A percentile compares a stretch with the other conserved stretches of the same genome.
phyloP scores from a whole-genome alignment of 192 early-diverging fungal genomes.

The Coemansia sp. region DNA sequence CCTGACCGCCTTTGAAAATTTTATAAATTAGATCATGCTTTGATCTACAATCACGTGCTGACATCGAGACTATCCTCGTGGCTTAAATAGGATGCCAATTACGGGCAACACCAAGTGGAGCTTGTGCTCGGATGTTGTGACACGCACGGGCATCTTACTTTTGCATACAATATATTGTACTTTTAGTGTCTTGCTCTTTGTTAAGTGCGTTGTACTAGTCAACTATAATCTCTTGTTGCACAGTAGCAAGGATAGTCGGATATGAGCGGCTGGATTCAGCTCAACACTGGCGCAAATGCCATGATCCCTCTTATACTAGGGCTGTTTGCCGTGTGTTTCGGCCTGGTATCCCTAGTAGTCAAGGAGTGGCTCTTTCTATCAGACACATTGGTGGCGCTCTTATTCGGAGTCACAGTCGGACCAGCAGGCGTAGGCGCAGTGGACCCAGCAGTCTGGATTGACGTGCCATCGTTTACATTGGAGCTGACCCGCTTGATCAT shows the following conservation, averaged over 20 bases:
- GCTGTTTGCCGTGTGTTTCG: slow-evolving; percentile 66
- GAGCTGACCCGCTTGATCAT: slow-evolving; percentile 75
- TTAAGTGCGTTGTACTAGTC: background rate
- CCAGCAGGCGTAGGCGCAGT: slow-evolving; percentile 67
- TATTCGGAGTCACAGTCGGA: slow-evolving; percentile 77
- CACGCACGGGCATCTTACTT: background rate
- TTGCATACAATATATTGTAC: background rate
- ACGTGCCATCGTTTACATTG: slow-evolving; percentile 53
- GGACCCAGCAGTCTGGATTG: slow-evolving; percentile 59
- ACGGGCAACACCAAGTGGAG: too few relatives aligned
- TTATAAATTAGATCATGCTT: background rate
- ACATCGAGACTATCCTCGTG: background rate
- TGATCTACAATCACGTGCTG: slow-evolving; percentile 11
- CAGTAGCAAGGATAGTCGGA: background rate
- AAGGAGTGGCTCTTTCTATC: slow-evolving; percentile 69
- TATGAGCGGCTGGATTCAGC: slow-evolving; percentile 11
- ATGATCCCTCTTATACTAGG: slow-evolving; percentile 57
- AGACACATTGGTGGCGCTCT: slow-evolving; percentile 74
- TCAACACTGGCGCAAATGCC: slow-evolving; percentile 15
- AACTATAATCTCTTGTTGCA: background rate
- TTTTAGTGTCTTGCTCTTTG: background rate
- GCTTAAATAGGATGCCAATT: background rate
- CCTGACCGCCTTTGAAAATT: background rate
- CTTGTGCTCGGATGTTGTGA: background rate
- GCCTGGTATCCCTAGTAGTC: slow-evolving; percentile 62